Evolutionary conservation across 2,329 filamentous ascomycete species (phyloP).

Genomic region (Alternaria novae-zelandiae): DNA sequence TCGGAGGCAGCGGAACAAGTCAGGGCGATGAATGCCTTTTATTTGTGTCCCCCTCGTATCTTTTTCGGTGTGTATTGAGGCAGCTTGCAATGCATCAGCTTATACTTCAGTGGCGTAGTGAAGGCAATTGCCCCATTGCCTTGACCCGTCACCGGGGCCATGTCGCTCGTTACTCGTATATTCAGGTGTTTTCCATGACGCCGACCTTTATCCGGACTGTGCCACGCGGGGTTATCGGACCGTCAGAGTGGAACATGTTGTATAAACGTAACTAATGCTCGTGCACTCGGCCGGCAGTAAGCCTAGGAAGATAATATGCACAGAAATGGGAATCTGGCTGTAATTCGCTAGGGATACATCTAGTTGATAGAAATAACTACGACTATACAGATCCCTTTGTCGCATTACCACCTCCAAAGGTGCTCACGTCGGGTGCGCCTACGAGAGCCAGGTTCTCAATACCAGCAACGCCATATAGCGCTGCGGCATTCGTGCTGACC

Average conservation of each 20-base stretch:
- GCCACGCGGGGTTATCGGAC: neutral
- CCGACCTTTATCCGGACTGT: neutral
- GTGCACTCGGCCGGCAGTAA: neutral
- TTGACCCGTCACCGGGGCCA: neutral
- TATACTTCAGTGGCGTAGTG: neutral
- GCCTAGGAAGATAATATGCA: neutral
- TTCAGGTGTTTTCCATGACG: neutral
- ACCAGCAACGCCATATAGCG: constrained; percentile 63
- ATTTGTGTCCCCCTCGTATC: neutral
- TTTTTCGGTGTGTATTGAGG: neutral
- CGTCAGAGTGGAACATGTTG: neutral
- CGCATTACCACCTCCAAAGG: constrained; percentile 17
- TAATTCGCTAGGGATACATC: too few species aligned
- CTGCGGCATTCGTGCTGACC: constrained; percentile 64
- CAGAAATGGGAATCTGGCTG: neutral
- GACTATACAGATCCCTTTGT: neutral
- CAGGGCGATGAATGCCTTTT: neutral
- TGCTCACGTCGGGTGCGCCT: constrained; percentile 27
- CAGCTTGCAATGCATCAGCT: neutral
- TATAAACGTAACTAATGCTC: neutral
- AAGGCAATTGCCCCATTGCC: neutral
- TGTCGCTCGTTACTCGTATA: neutral
- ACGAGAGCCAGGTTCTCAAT: constrained; percentile 61
- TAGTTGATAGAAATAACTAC: neutral
- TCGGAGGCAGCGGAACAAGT: neutral